These are phyloP conservation scores for Aquilaria agallochum DNA, from an alignment of 441 rosid genomes.

Conservation along the genomic window DNA sequence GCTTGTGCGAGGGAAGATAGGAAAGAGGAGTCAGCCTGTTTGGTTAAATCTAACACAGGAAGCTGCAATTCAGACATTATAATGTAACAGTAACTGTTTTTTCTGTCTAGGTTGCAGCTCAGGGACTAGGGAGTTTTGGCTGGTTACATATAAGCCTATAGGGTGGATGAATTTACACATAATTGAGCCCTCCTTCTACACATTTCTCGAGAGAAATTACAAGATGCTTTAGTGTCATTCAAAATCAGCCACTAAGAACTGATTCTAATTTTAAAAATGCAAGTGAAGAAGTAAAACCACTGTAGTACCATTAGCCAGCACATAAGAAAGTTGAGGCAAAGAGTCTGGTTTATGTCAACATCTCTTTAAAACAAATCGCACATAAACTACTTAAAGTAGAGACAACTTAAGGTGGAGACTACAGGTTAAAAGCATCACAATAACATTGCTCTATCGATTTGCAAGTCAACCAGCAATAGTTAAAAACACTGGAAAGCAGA, in stretches of 20 bases:
- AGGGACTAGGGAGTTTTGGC: conserved; percentile 24
- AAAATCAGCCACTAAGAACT: conserved; percentile 13
- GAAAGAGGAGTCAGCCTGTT: conserved; percentile 29
- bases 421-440: conserved; percentile 17
- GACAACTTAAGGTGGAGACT: conserved; percentile 20
- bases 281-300: too few species aligned
- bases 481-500: too few species aligned
- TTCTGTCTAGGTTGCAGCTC: conserved; percentile 19
- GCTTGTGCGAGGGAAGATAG: conserved; percentile 44
- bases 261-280: conserved; percentile 5
- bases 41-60: conserved; percentile 63
- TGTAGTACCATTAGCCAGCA: conserved; percentile 2
- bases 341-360: conserved; percentile 1
- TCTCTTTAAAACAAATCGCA: conserved; percentile 6
- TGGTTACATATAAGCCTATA: conserved; percentile 18
- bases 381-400: conserved; percentile 1
- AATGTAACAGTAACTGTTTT: conserved; percentile 12
- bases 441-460: conserved; percentile 1
- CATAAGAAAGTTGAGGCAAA: conserved; percentile 2
- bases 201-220: conserved; percentile 10
- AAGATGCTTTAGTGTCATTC: conserved; percentile 3
- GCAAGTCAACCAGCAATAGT: conserved; percentile 5
- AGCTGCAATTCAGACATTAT: conserved; percentile 44
- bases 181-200: conserved; percentile 1
- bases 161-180: background rate